Evolutionary conservation across 495 filamentous ascomycete genomes (phyloP).

Genomic region (Staphylotrichum tortipilum): DNA sequence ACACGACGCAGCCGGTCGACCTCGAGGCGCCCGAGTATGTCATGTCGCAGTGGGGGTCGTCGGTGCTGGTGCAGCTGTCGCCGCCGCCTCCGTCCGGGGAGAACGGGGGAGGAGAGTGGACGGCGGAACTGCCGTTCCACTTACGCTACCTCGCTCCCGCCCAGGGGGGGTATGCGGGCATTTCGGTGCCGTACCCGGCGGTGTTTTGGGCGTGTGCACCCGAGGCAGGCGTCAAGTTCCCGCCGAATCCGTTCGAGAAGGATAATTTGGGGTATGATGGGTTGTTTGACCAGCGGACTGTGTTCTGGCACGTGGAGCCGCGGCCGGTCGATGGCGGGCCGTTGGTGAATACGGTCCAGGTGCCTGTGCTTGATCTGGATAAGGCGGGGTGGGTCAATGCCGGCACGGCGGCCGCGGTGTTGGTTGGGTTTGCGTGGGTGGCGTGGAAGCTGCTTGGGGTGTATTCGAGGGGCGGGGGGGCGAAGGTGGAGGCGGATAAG

Average conservation of each 20-base stretch:
- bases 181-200: slow-evolving; percentile 60
- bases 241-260: slow-evolving; percentile 77
- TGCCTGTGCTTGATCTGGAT: slow-evolving; percentile 67
- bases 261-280: slow-evolving; percentile 78
- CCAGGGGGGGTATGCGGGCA: slow-evolving; percentile 38
- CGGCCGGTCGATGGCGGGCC: slow-evolving; percentile 23
- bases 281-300: slow-evolving; percentile 66
- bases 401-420: slow-evolving; percentile 61
- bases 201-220: slow-evolving; percentile 90
- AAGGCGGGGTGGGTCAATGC: slow-evolving; percentile 52
- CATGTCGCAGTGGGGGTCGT: slow-evolving; percentile 68
- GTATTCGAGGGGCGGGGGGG: slow-evolving; percentile 11
- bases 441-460: slow-evolving; percentile 53
- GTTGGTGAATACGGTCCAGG: slow-evolving; percentile 52
- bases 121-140: slow-evolving; percentile 74
- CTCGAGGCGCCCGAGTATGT: slow-evolving; percentile 89
- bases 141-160: slow-evolving; percentile 68
- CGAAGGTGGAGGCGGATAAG: slow-evolving; percentile 22
- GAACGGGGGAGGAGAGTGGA: slow-evolving; percentile 44
- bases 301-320: slow-evolving; percentile 81
- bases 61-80: slow-evolving; percentile 66
- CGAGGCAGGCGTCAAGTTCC: slow-evolving; percentile 64
- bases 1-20: slow-evolving; percentile 71
- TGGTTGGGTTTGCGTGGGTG: slow-evolving; percentile 69
- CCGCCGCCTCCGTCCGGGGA: slow-evolving; percentile 31